phyloP scores from a whole-genome alignment of 2,329 filamentous ascomycete genomes.

The Rutstroemia sp. region DNA sequence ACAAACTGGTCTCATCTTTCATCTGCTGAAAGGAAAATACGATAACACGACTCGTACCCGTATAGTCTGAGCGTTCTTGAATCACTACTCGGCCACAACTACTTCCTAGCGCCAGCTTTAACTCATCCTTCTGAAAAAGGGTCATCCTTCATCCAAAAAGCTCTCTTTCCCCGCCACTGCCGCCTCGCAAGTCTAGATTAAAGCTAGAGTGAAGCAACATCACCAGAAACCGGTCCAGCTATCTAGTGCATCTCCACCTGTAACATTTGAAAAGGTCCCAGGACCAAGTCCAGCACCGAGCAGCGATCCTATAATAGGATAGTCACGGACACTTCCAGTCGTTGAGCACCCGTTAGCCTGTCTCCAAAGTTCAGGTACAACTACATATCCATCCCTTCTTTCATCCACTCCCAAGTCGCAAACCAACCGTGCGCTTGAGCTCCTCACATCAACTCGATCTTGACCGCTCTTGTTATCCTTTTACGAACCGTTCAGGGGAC shows the following conservation, averaged over 20 bases:
- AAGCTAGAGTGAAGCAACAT: background rate
- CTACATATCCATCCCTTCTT: background rate
- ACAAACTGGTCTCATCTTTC: background rate
- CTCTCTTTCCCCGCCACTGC: constrained; percentile 1
- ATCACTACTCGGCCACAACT: constrained; percentile 1
- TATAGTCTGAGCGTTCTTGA: background rate
- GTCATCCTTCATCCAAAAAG: constrained; percentile 7
- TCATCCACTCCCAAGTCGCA: background rate
- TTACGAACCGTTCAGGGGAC: background rate
- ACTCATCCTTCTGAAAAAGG: constrained; percentile 1
- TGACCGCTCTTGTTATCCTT: constrained; percentile 9
- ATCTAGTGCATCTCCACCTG: constrained; percentile 6
- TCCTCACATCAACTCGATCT: background rate
- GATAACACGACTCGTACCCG: constrained; percentile 1
- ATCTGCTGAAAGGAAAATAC: background rate
- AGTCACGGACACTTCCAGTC: constrained; percentile 5
- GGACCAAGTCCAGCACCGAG: constrained; percentile 7
- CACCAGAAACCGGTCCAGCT: background rate
- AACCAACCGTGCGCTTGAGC: constrained; percentile 8
- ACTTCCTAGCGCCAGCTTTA: background rate
- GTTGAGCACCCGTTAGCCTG: constrained; percentile 10
- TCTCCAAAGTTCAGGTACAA: constrained; percentile 6
- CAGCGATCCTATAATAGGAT: constrained; percentile 4
- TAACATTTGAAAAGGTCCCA: constrained; percentile 6
- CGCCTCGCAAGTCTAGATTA: constrained; percentile 6